Evolutionary conservation across 495 filamentous ascomycete genomes (phyloP), one percentile per base, ranked within the genome.

Genomic region (Hypoxylon intermedium): DNA sequence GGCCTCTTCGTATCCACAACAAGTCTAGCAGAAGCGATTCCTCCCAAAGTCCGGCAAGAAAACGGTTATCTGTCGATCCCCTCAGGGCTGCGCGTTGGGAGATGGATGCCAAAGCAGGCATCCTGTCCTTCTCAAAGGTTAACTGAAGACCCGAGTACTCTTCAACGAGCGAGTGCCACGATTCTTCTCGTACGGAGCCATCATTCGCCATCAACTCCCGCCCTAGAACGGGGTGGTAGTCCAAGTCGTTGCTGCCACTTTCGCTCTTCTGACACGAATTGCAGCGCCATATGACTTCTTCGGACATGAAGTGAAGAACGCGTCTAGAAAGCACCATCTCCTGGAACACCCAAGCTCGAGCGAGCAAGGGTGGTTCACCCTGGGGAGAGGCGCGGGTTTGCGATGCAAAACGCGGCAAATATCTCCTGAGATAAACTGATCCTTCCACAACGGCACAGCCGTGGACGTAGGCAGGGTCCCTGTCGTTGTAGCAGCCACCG

Each of bases 241-340:
- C 51, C 2, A 16, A 54, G 5, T 44, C 37, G 15, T 44, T 45
- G 13, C 23, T 55, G 4, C 24, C 40, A 5, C 52, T 45, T 23
- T 55, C 52, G 52, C 40, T 46, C 6, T 31, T 9, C 21, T 47
- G 42, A 12, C 56, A 28, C 2, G 47, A 42, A 48, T 28, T 40
- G 28, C 73, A 76, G 48, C 74, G 59, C 60, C 71, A 76, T 21
- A 69, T 58, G 1, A 76, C 41, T 24, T 71, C 60, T 18, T 58
- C 41, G 1, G 9, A 4, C 6, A 40, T 46, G 41, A 71, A 76
- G 19, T 68, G 65, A 11, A 76, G 16, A 6, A 63, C 53, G 1
- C 73, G 59, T 0, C 45, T 47, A 0, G 72, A 55, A 1, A 74
- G 60, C 15, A 72, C 18, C 23, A 66, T 65, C 47, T 74, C 73